Evolutionary conservation across 2,329 filamentous ascomycete species (phyloP), one percentile per base, ranked within the genome.

Genomic region (Stagonosporopsis vannaccii): DNA sequence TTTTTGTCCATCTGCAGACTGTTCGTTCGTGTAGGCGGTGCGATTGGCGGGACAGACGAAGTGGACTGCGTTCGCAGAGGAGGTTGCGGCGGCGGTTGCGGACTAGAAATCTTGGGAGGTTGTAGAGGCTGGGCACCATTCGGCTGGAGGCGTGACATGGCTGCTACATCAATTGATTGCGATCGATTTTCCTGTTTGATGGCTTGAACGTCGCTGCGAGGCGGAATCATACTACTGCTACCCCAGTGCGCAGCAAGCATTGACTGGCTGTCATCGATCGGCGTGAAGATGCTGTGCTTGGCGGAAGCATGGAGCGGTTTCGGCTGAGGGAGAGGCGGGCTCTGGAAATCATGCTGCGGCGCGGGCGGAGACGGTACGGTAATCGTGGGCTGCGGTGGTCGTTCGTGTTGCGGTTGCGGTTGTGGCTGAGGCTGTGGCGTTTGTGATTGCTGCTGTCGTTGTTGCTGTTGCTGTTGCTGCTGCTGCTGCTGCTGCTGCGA

Each of bases 201-300:
- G 40, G 77, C 69, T 8, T 53, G 56, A n/a, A 74, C 69, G 40
- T 84, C 81, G 41, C 70, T 74, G 55, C 78, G 79, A 20, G 77
- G 74, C 20, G 77, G 71, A 44, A 83, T 77, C 61, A 80, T 65
- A 44, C 87, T 86, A 2, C 84, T 81, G 9, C 86, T 70, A 23
- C 79, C 80, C 80, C 80, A 88, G 73, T 97, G 92, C 62, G 94
- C 91, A 12, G 91, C 92, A 39, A 97, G 79, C 56, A 97, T 89
- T 1, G 93, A 97, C 44, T 91, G 86, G 67, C 90, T 92, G 73
- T 97, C 93, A 68, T 98, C 95, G 60, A 99, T 96, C 0, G 95
- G 95, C 0, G 95, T 99, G 73, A 98, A 98, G 57, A 99, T 98
- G 75, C 93, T 97, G 56, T 93, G 89, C 20, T 89, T 89, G 74